phyloP scores from a whole-genome alignment of 73 alveolate genomes.

The Paramecium caudatum region DNA sequence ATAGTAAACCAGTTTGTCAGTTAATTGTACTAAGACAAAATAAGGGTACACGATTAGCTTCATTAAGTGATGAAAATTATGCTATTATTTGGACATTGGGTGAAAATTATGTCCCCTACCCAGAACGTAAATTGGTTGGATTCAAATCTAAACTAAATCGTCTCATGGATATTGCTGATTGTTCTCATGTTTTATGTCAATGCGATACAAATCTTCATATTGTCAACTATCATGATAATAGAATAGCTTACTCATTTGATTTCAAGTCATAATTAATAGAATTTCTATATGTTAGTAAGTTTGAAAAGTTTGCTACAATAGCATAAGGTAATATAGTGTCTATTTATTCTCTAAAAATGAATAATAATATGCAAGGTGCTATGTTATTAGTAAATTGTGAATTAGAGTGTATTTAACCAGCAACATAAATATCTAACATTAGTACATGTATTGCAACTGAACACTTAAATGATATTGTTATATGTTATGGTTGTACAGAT shows the following conservation, averaged over 20 bases:
- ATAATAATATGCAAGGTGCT: constrained; percentile 30
- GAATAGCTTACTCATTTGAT: constrained; percentile 40
- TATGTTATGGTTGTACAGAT: constrained; percentile 71
- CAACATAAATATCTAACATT: constrained; percentile 12
- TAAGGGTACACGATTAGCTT: constrained; percentile 50
- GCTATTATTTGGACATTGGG: constrained; percentile 62
- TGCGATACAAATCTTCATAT: not conserved
- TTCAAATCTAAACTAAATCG: not conserved
- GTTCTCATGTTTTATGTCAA: constrained; percentile 37
- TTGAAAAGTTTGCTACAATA: constrained; percentile 52
- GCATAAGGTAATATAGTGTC: constrained; percentile 19
- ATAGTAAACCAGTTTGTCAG: not conserved
- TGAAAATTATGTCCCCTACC: constrained; percentile 65
- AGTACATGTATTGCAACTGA: constrained; percentile 57
- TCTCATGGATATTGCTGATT: constrained; percentile 52
- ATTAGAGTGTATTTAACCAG: constrained; percentile 11
- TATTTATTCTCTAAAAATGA: constrained; percentile 37
- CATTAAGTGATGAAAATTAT: constrained; percentile 53
- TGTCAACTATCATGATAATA: constrained; percentile 59
- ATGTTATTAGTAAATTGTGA: constrained; percentile 45
- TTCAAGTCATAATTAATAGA: constrained; percentile 7
- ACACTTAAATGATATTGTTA: constrained; percentile 2
- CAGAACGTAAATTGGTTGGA: constrained; percentile 47
- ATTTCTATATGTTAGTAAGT: constrained; percentile 57
- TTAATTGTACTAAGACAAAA: constrained; percentile 5